Evolutionary conservation across 2,329 filamentous ascomycete genomes (phyloP), one percentile per base, ranked within the genome.

Genomic region (Arthrobotrys pseudoclavata): DNA sequence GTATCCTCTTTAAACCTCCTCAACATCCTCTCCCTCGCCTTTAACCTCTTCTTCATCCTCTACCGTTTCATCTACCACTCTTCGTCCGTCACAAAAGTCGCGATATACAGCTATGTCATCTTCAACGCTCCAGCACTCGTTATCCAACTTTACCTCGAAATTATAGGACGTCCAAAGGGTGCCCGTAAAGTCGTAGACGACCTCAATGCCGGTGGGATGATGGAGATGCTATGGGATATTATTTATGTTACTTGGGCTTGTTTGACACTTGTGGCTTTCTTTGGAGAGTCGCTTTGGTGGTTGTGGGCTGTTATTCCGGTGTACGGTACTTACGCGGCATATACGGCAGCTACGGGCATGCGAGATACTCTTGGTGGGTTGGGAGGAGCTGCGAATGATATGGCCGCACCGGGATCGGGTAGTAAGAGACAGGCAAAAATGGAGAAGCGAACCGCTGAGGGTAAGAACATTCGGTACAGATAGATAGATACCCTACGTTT

Each of bases 191-290:
- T 89, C 0, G 95, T 96, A 50, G 94, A 98, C 83, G 96, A 99
- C 83, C 88, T 99, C 63, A 90, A 92, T 66, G 92, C 93, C 9
- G 88, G 91, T 37, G 96, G 96, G 3, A 85, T 99, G 86, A 98
- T 95, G 10, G 96, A 97, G 85, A 98, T 96, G 86, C 93, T 98
- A 91, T 99, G 97, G 88, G 96, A 99, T 85, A 89, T 97, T 61
- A 86, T 97, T 66, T 98, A 97, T 89, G 93, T 97, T 85, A 97
- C 94, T 0, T 97, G 94, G 91, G 90, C 89, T 10, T 92, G 90
- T 67, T 86, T 93, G 47, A 84, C 91, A 7, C 84, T 91, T n/a
- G 94, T 91, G 13, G 87, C 91, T 15, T 79, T 97, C 29, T 88
- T 95, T 57, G 96, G 96, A 3, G 94, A 97, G 83, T 91, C 91